Percentiles rank a stretch among this genome's conserved stretches.
Evolutionary conservation across 345 rosid genomes (phyloP).

Genomic region (Microcos paniculata): DNA sequence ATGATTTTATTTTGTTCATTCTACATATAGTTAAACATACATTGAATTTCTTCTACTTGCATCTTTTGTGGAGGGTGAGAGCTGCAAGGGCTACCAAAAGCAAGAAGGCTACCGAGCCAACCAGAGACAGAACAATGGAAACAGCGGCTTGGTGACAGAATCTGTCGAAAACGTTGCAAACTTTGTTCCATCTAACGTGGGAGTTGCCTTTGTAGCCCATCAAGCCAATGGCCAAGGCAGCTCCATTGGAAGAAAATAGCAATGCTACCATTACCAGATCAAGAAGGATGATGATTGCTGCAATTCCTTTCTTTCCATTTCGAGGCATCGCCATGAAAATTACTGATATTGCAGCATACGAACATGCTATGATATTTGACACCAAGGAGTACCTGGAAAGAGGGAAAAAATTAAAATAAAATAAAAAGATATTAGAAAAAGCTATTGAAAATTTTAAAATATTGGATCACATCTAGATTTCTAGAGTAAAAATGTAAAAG

Average conservation of each 20-base stretch:
- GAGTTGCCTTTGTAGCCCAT: slow-evolving; percentile 55
- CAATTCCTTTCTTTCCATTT: slow-evolving; percentile 23
- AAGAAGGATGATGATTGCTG: slow-evolving; percentile 5
- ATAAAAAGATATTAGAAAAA: too few species aligned
- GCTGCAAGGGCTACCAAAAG: slow-evolving; percentile 21
- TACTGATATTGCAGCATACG: slow-evolving; percentile 47
- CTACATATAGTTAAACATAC: not conserved
- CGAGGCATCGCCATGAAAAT: slow-evolving; percentile 15
- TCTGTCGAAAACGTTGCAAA: slow-evolving; percentile 42
- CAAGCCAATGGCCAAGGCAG: slow-evolving; percentile 42
- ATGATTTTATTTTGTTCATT: too few species aligned
- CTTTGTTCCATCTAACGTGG: slow-evolving; percentile 48
- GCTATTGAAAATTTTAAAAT: too few species aligned
- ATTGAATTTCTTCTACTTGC: not conserved
- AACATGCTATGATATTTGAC: slow-evolving; percentile 44
- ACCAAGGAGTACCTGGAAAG: slow-evolving; percentile 42
- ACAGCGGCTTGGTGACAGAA: slow-evolving; percentile 42
- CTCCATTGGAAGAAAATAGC: slow-evolving; percentile 49
- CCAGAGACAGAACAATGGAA: slow-evolving; percentile 25
- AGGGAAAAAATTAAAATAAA: not conserved
- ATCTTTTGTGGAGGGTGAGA: slow-evolving; percentile 21
- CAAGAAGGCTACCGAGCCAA: slow-evolving; percentile 38
- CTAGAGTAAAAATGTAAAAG: too few species aligned
- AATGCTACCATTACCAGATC: slow-evolving; percentile 49
- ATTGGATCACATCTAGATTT: not conserved